These are phyloP conservation scores for Thielaviopsis punctulata DNA, from an alignment of 2,329 filamentous ascomycete genomes.

Conservation along the genomic window DNA sequence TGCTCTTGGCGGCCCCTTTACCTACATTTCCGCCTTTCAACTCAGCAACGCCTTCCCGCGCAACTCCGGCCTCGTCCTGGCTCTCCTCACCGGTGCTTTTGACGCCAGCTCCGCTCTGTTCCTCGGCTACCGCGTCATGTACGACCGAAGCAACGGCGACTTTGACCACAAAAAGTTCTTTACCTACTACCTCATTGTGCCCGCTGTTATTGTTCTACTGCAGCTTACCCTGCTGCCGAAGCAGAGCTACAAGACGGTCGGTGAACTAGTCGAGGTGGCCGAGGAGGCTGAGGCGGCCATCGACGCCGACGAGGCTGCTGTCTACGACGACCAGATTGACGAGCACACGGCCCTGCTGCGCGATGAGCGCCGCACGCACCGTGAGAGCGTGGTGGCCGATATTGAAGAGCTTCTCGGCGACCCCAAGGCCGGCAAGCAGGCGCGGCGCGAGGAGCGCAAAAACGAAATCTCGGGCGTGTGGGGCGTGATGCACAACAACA, in stretches of 20 bases:
- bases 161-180: constrained; percentile 57
- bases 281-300: constrained; percentile 30
- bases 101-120: constrained; percentile 69
- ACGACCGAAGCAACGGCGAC: constrained; percentile 34
- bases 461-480: constrained; percentile 62
- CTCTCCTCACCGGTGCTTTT: constrained; percentile 65
- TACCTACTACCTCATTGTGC: constrained; percentile 52
- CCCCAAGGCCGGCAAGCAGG: constrained; percentile 41
- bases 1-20: constrained; percentile 62
- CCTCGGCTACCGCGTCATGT: constrained; percentile 54
- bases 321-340: constrained; percentile 37
- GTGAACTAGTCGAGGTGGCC: constrained; percentile 61
- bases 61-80: constrained; percentile 62
- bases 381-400: constrained; percentile 47
- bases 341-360: constrained; percentile 37
- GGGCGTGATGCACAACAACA: constrained; percentile 64
- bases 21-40: constrained; percentile 72
- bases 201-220: constrained; percentile 43
- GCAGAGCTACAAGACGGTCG: constrained; percentile 68
- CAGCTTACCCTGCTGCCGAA: constrained; percentile 58
- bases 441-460: constrained; percentile 49
- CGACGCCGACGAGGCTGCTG: constrained; percentile 18
- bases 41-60: constrained; percentile 69
- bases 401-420: constrained; percentile 59
- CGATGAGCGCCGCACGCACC: constrained; percentile 41